These are phyloP conservation scores for Angomonas deanei DNA, from an alignment of 208 protist genomes.

Conservation along the genomic window DNA sequence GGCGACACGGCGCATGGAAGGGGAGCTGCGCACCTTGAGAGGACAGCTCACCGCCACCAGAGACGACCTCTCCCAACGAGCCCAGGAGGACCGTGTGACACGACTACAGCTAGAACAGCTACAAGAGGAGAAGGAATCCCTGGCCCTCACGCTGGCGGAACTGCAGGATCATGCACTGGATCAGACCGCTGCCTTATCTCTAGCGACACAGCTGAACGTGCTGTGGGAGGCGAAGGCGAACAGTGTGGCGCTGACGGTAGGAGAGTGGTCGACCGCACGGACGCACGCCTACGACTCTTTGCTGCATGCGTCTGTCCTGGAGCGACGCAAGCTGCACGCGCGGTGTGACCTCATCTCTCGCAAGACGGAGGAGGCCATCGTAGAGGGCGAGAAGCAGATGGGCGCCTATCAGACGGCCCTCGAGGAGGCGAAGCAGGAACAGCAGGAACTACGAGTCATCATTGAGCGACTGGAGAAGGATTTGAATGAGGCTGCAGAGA, in stretches of 20 bases:
- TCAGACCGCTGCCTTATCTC: constrained; percentile 2
- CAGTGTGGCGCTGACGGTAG: constrained; percentile 30
- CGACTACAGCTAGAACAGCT: constrained; percentile 43
- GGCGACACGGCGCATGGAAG: constrained; percentile 35
- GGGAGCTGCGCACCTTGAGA: constrained; percentile 31
- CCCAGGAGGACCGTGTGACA: constrained; percentile 30
- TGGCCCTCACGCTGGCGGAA: constrained; percentile 32
- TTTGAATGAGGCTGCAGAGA: not conserved
- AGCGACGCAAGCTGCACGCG: constrained; percentile 25
- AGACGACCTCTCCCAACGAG: constrained; percentile 43
- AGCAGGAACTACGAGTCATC: constrained; percentile 15
- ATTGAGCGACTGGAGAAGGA: not conserved
- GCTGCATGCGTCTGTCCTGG: constrained; percentile 20
- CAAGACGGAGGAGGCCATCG: constrained; percentile 51
- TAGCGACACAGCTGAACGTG: constrained; percentile 27
- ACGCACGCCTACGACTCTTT: constrained; percentile 24
- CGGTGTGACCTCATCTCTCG: constrained; percentile 51
- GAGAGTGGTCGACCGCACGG: constrained; percentile 24
- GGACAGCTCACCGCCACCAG: constrained; percentile 32
- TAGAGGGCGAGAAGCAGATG: constrained; percentile 50
- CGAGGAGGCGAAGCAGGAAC: constrained; percentile 49
- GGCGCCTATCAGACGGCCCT: constrained; percentile 35
- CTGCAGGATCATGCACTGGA: constrained; percentile 19
- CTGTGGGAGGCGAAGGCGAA: constrained; percentile 51
- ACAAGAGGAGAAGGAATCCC: constrained; percentile 28